These are phyloP conservation scores for Tagetes patula DNA, from an alignment of 129 eudicot species.

Conservation along the genomic window DNA sequence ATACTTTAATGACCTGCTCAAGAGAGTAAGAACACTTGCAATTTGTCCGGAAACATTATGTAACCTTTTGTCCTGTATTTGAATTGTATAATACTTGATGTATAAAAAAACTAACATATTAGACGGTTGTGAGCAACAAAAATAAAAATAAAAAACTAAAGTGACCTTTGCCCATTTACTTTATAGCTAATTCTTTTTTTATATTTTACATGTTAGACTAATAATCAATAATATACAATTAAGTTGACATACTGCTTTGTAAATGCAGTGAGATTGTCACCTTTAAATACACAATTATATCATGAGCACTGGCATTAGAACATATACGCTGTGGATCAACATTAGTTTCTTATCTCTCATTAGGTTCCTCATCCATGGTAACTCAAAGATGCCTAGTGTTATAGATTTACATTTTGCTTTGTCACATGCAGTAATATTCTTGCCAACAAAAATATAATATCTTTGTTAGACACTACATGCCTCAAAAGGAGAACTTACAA, in stretches of 20 bases:
- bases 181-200: neutral
- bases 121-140: neutral
- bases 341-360: neutral
- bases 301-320: neutral
- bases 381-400: neutral
- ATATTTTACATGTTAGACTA: neutral
- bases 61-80: neutral
- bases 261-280: neutral
- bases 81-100: conserved; percentile 5
- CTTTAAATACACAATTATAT: neutral
- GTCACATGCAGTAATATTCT: neutral
- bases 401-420: neutral
- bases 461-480: neutral
- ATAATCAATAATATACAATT: neutral
- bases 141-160: neutral
- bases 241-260: neutral
- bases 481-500: neutral
- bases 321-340: neutral
- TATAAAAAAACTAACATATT: neutral
- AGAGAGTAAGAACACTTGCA: neutral
- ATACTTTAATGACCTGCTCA: neutral
- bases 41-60: neutral
- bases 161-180: neutral
- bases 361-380: neutral
- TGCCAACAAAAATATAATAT: neutral